These are phyloP conservation scores for Actinomucor elegans DNA, from an alignment of 371 early-diverging fungal species.

Conservation along the genomic window DNA sequence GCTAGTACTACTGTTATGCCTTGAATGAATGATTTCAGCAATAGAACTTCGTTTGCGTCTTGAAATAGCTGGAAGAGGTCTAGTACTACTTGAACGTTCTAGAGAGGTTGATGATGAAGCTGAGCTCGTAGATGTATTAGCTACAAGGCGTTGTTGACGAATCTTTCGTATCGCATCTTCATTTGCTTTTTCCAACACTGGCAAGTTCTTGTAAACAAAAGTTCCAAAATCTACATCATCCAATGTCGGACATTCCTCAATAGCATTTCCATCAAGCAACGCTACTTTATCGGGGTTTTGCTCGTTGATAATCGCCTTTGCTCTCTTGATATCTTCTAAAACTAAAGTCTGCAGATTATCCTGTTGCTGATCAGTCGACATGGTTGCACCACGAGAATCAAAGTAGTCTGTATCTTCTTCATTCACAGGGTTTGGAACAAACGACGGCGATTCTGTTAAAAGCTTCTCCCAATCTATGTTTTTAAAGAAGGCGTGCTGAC, in stretches of 20 bases:
- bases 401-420: slow-evolving; percentile 93
- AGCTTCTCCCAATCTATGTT: slow-evolving; percentile 71
- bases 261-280: slow-evolving; percentile 2
- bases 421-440: slow-evolving; percentile 79
- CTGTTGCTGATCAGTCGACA: slow-evolving; percentile 41
- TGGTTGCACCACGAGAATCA: slow-evolving; percentile 81
- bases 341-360: slow-evolving; percentile 18
- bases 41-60: slow-evolving; percentile 23
- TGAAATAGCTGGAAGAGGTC: slow-evolving; percentile 17
- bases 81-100: not conserved
- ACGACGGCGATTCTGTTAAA: slow-evolving; percentile 69
- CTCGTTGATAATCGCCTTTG: slow-evolving; percentile 43
- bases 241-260: not conserved
- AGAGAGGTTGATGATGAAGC: not conserved
- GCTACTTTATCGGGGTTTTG: slow-evolving; percentile 35
- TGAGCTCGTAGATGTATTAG: slow-evolving; percentile 1
- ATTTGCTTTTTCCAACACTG: slow-evolving; percentile 88
- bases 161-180: slow-evolving; percentile 75
- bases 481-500: slow-evolving; percentile 65
- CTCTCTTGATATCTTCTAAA: slow-evolving; percentile 34
- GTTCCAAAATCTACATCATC: slow-evolving; percentile 83
- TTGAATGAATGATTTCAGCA: slow-evolving; percentile 4
- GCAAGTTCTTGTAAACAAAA: slow-evolving; percentile 89
- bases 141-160: slow-evolving; percentile 45
- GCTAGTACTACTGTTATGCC: not conserved